Percentiles rank a stretch among this genome's conserved stretches.
Conservation (phyloP, 805 yeast genomes). For the Wickerhamomyces xylosicus region DNA sequence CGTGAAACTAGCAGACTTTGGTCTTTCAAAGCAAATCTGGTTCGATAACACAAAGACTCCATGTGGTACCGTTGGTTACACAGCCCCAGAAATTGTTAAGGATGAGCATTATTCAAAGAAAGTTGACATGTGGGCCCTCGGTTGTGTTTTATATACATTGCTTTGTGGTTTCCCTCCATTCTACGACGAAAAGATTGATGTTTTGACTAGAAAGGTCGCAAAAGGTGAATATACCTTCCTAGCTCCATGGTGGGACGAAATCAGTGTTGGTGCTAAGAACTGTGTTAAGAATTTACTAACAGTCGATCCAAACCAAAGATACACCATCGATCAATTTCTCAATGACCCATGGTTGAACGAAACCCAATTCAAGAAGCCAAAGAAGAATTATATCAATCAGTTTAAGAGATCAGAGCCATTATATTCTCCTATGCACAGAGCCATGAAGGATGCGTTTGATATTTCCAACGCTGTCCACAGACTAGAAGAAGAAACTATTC, state of each 20-base stretch:
- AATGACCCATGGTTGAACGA: constrained; percentile 58
- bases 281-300: constrained; percentile 57
- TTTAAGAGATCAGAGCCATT: constrained; percentile 17
- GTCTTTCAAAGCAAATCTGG: constrained; percentile 50
- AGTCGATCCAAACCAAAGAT: constrained; percentile 59
- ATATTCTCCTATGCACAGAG: constrained; percentile 68
- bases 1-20: constrained; percentile 62
- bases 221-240: constrained; percentile 66
- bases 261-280: constrained; percentile 57
- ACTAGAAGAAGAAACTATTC: constrained; percentile 17
- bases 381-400: constrained; percentile 10
- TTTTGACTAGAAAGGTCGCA: constrained; percentile 58
- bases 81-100: constrained; percentile 61
- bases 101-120: constrained; percentile 53
- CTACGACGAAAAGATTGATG: constrained; percentile 56
- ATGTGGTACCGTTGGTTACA: constrained; percentile 69
- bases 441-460: constrained; percentile 79
- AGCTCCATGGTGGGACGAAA: constrained; percentile 87
- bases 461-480: constrained; percentile 81
- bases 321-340: constrained; percentile 56
- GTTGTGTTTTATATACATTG: constrained; percentile 59
- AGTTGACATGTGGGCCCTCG: constrained; percentile 68
- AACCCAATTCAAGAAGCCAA: constrained; percentile 15
- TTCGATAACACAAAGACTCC: constrained; percentile 51
- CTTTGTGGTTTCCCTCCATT: constrained; percentile 71